Evolutionary conservation across 768 basidiomycete genomes (phyloP).

Genomic region (Tricholoma terreum): DNA sequence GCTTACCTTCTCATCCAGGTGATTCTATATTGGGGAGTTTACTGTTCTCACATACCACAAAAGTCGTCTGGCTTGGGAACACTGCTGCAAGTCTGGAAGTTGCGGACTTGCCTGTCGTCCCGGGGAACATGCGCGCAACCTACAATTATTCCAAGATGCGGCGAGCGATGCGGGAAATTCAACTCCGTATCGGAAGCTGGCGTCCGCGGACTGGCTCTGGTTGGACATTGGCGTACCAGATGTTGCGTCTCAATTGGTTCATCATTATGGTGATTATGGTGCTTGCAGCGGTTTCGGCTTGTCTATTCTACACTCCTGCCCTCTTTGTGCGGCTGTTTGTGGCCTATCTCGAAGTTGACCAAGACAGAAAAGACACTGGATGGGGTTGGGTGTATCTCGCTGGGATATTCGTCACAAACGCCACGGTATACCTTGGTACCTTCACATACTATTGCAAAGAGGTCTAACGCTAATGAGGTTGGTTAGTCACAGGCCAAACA

Average conservation of each 20-base stretch:
- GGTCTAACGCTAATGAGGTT: not conserved
- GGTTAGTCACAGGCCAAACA: conserved; percentile 60
- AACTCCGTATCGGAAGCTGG: conserved; percentile 55
- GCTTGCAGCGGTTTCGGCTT: conserved; percentile 56
- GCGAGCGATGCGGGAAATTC: conserved; percentile 46
- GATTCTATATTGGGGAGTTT: conserved; percentile 60
- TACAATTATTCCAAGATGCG: conserved; percentile 67
- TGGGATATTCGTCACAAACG: conserved; percentile 34
- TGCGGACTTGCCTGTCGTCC: conserved; percentile 82
- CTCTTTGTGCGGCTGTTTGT: conserved; percentile 62
- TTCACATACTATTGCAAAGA: not conserved
- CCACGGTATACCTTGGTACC: conserved; percentile 30
- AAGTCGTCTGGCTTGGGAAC: conserved; percentile 83
- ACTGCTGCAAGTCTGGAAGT: conserved; percentile 73
- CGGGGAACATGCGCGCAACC: conserved; percentile 66
- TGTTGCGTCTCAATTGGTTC: conserved; percentile 53
- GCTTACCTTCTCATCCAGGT: conserved; percentile 27
- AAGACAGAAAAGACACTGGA: conserved; percentile 46
- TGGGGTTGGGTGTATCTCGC: conserved; percentile 73
- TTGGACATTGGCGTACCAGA: conserved; percentile 58
- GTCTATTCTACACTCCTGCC: conserved; percentile 61
- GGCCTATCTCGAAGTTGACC: conserved; percentile 62
- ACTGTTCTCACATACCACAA: conserved; percentile 86
- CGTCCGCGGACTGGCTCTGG: conserved; percentile 59
- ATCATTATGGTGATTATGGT: conserved; percentile 39